Conservation (phyloP, 345 rosid species). For the Eucalyptus sp. region DNA sequence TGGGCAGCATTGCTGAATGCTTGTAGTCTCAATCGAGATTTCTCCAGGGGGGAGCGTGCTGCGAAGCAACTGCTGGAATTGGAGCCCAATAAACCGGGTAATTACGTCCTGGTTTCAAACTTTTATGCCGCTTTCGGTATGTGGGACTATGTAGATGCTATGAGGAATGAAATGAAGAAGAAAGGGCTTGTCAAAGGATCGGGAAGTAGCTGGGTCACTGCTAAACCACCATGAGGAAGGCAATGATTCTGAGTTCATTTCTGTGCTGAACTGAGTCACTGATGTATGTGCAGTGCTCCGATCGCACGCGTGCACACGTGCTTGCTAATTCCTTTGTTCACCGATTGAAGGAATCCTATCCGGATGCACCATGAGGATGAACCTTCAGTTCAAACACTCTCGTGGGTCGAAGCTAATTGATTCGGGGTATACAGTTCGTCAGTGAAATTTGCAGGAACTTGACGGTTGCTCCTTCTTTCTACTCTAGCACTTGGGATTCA, state of each 20-base stretch:
- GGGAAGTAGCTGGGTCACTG: slow-evolving; percentile 45
- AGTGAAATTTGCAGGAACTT: background rate
- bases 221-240: background rate
- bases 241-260: background rate
- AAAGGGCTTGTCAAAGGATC: slow-evolving; percentile 42
- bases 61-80: slow-evolving; percentile 45
- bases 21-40: slow-evolving; percentile 45
- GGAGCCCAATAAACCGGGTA: slow-evolving; percentile 30
- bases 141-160: slow-evolving; percentile 46
- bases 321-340: background rate
- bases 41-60: slow-evolving; percentile 39
- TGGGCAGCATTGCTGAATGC: slow-evolving; percentile 55
- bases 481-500: background rate
- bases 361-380: background rate
- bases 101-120: slow-evolving; percentile 42
- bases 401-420: background rate
- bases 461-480: background rate
- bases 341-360: background rate
- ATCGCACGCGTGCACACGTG: too few species aligned
- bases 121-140: slow-evolving; percentile 50
- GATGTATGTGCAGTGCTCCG: background rate
- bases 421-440: background rate
- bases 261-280: background rate
- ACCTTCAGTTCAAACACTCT: background rate
- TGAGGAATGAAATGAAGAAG: slow-evolving; percentile 35